Evolutionary conservation across 208 protist genomes (phyloP), one percentile per base, ranked within the genome.

Genomic region (Trypanosoma theileri): DNA sequence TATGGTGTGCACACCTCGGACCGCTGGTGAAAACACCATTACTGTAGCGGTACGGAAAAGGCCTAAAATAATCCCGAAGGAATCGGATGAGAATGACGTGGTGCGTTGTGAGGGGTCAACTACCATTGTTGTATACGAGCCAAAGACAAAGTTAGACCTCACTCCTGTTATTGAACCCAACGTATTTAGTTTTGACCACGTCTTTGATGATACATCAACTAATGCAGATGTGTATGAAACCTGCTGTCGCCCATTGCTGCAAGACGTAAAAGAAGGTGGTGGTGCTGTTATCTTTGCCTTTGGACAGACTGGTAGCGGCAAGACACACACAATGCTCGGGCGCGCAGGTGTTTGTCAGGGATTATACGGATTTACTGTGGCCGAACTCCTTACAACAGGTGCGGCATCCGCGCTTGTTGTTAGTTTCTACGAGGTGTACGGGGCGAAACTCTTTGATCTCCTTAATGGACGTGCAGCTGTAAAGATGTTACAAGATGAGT

Each of bases 361-460:
- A 19, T 67, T 98, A 3, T 98, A 98, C 80, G 84, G 90, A 41
- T 81, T 97, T 31, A 95, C 96, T 13, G 87, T 96, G 22, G 76
- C 71, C 45, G 95, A 98, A 69, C 93, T 98, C 19, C 96, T 98
- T 31, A 70, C 70, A 26, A 79, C 85, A 76, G 56, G 80, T 17
- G 55, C 55, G 9, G 55, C 66, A 21, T 75, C 66, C 22, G 52
- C 72, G 19, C 70, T 96, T 48, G 59, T 65, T 17, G 89, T 93
- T 26, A 91, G 84, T 57, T 98, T 98, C 71, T 98, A 93, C 71
- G 97, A 98, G 78, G 95, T 98, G 19, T 98, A 99, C 73, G 91
- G 90, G 10, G 58, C 77, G 1, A 95, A 97, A 69, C 78, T 99
- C 19, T 98, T 87, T 79, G 98, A 99, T 73, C 68, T 99, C 46